phyloP scores from a whole-genome alignment of 2,329 filamentous ascomycete genomes.

The Herpotrichia juniperi region DNA sequence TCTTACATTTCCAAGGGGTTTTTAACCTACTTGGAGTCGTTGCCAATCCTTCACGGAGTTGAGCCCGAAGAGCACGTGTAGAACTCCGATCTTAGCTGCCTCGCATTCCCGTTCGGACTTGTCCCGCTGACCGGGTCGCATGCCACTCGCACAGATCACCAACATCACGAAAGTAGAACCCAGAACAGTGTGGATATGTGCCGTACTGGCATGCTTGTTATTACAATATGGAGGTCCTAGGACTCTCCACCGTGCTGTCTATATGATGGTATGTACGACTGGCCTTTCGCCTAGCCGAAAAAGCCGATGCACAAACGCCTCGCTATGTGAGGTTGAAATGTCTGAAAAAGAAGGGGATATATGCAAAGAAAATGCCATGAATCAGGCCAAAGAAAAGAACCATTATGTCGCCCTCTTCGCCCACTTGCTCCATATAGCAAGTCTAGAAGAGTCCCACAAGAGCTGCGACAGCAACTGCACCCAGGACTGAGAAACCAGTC shows the following conservation, averaged over 20 bases:
- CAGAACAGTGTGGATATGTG: background rate
- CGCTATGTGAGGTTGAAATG: conserved; percentile 3
- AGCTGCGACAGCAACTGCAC: conserved; percentile 22
- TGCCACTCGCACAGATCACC: background rate
- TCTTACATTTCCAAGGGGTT: too few relatives aligned
- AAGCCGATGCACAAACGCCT: background rate
- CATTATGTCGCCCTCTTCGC: background rate
- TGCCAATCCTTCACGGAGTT: too few relatives aligned
- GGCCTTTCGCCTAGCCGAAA: background rate
- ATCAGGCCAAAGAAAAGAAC: background rate
- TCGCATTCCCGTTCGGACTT: background rate
- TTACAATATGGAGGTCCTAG: background rate
- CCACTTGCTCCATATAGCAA: background rate
- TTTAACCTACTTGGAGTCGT: too few relatives aligned
- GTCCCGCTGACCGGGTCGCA: background rate
- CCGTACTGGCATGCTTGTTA: background rate
- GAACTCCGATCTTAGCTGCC: background rate
- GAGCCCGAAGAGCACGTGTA: too few relatives aligned
- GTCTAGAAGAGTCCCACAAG: conserved; percentile 29
- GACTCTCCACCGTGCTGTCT: background rate
- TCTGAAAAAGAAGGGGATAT: conserved; percentile 16
- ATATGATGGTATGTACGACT: background rate
- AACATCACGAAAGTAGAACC: background rate
- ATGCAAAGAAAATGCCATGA: conserved; percentile 9
- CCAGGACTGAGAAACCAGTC: conserved; percentile 24